phyloP scores from a whole-genome alignment of 2,329 filamentous ascomycete genomes.

The Calonectria hongkongensis region DNA sequence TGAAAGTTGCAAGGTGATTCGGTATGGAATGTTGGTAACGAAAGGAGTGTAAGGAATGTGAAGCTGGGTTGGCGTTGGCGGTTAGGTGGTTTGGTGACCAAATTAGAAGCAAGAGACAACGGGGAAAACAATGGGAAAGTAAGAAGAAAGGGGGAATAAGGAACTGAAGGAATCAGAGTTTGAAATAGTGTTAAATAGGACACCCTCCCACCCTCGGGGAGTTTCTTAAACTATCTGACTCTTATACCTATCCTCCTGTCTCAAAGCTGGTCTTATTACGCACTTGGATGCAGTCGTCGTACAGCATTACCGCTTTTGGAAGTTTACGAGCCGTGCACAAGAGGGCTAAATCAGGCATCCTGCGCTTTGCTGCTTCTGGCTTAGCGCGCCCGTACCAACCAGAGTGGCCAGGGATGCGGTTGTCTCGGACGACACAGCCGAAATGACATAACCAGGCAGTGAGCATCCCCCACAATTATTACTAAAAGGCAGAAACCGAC shows the following conservation, averaged over 20 bases:
- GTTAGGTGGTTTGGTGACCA: no score
- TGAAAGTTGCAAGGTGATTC: background rate
- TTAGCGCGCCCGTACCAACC: background rate
- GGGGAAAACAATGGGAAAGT: background rate
- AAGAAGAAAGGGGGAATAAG: background rate
- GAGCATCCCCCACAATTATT: constrained; percentile 23
- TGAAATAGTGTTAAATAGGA: background rate
- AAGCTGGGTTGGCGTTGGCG: no score
- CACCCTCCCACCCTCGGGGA: background rate
- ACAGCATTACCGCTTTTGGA: constrained; percentile 22
- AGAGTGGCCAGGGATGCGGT: background rate
- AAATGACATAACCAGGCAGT: constrained; percentile 21
- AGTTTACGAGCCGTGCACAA: constrained; percentile 24
- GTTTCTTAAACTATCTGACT: background rate
- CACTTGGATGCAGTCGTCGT: constrained; percentile 8
- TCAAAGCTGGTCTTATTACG: background rate
- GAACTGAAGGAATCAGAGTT: background rate
- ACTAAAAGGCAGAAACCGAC: background rate
- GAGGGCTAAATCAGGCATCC: background rate
- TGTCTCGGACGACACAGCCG: constrained; percentile 17
- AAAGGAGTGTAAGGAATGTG: no score
- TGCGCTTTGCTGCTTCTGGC: background rate
- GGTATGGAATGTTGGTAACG: background rate
- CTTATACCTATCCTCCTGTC: background rate
- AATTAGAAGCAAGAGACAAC: background rate